Percentiles rank a stretch among this genome's conserved stretches.
These are phyloP conservation scores for Sarocladiaceae sp. DNA, from an alignment of 2,329 filamentous ascomycete species.

Conservation along the genomic window DNA sequence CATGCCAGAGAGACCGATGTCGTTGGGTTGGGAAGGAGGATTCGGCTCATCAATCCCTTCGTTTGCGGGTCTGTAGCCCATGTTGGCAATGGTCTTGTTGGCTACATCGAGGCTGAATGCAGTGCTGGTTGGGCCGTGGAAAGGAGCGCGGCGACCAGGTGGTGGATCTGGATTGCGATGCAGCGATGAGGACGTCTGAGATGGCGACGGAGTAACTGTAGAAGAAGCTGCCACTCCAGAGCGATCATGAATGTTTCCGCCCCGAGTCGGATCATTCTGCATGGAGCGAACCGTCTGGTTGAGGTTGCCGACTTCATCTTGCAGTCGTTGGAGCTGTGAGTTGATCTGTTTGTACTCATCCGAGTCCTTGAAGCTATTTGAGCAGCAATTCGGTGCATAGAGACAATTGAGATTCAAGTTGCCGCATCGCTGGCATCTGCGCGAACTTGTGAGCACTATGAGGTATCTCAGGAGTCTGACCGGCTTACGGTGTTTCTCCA, in stretches of 20 bases:
- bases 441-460: not conserved
- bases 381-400: conserved; percentile 63
- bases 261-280: conserved; percentile 48
- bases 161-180: conserved; percentile 37
- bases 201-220: conserved; percentile 36
- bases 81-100: conserved; percentile 79
- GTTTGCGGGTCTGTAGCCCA: conserved; percentile 71
- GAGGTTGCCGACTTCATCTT: conserved; percentile 79
- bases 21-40: not conserved
- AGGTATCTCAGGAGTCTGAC: not conserved
- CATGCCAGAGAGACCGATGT: not conserved
- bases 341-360: conserved; percentile 85
- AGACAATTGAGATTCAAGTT: conserved; percentile 63
- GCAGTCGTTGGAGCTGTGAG: conserved; percentile 66
- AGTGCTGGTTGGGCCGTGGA: conserved; percentile 81
- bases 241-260: conserved; percentile 39
- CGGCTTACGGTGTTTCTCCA: conserved; percentile 55
- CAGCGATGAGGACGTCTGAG: conserved; percentile 33
- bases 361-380: conserved; percentile 84
- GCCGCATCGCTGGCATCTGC: conserved; percentile 58
- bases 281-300: conserved; percentile 68
- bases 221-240: conserved; percentile 28
- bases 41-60: conserved; percentile 56
- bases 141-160: conserved; percentile 57
- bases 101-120: conserved; percentile 84